Base-by-base conservation (phyloP, 495 filamentous ascomycete genomes). In the Penicillium ucsense region DNA sequence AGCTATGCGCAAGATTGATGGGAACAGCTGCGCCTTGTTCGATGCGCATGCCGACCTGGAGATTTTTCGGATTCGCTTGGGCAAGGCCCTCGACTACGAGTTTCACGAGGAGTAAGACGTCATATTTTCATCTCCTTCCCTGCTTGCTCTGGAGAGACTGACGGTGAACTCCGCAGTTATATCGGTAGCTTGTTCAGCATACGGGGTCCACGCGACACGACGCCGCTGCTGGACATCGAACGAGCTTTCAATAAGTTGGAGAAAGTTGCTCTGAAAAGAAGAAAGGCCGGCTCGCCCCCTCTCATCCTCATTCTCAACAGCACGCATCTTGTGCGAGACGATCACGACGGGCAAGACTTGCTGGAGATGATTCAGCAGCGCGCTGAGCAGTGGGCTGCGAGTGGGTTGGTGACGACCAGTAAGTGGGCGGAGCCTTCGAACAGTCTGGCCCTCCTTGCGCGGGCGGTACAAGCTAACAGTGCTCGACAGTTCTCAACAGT, bases 171-270 rank as follows among this genome's bases (percentile, higher is more conserved):
- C 45, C 74, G 81, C 57, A 90, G 94, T 62, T 97, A 98, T 60
- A 94, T 98, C 43, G 92, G 92, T 29, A 84, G 83, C 29, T 82
- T 97, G 31, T 98, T 98, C 71, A 90, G 85, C 48, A 94, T 97
- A 53, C 80, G 88, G 31, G 92, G 92, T 0, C 92, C 94, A 0
- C 79, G 92, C 12, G 92, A 98, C 54, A 88, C 87, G 3, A 90
- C 86, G 0, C 87, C 92, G 4, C 63, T 98, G 11, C 71, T 98
- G 9, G 92, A 98, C 54, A 95, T 98, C 43, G 92, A 98, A 57
- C 79, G 92, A 10, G 92, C 92, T 2, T 82, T 98, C 65, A 98
- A 98, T 74, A 96, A 97, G 64, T 68, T 98, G 4, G 91, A 98
- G 62, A 98, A 98, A 66, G 86, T 96, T 6, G 92, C 92, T 0